Conservation (phyloP, 495 filamentous ascomycete genomes). For the Podospora didyma region DNA sequence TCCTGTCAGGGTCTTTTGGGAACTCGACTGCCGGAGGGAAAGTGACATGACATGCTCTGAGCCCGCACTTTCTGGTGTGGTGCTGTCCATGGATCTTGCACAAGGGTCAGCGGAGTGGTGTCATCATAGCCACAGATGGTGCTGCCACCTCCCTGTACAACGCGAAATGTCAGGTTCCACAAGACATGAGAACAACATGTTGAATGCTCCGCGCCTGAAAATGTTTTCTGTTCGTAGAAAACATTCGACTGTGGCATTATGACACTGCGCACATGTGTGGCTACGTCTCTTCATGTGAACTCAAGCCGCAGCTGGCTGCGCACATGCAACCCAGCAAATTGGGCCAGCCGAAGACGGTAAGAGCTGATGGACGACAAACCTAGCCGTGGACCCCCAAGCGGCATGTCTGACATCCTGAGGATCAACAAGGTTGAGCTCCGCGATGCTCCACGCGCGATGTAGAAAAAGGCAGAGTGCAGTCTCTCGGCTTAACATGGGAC, state of each 20-base stretch:
- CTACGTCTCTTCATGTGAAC: background rate
- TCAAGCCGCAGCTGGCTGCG: background rate
- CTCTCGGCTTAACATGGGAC: constrained; percentile 29
- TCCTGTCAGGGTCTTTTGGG: background rate
- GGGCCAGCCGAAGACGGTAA: constrained; percentile 18
- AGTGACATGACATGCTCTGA: background rate
- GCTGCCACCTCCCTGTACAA: background rate
- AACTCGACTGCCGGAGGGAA: background rate
- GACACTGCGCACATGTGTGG: too few relatives aligned
- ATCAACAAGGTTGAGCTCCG: constrained; percentile 10
- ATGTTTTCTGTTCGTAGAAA: too few relatives aligned
- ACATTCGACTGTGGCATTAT: too few relatives aligned
- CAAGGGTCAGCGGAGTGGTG: background rate
- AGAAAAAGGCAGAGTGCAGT: background rate
- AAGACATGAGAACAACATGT: too few relatives aligned
- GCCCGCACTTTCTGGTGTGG: background rate
- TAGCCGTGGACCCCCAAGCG: constrained; percentile 2
- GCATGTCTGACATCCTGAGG: constrained; percentile 4
- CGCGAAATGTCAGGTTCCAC: too few relatives aligned
- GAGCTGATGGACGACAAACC: background rate
- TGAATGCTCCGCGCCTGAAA: too few relatives aligned
- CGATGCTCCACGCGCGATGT: background rate
- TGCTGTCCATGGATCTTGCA: too few relatives aligned
- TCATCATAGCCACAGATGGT: background rate
- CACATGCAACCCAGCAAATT: constrained; percentile 14